These are phyloP conservation scores for Filobasidium uniguttulatum DNA, from an alignment of 1,284 basidiomycete genomes.

Conservation along the genomic window DNA sequence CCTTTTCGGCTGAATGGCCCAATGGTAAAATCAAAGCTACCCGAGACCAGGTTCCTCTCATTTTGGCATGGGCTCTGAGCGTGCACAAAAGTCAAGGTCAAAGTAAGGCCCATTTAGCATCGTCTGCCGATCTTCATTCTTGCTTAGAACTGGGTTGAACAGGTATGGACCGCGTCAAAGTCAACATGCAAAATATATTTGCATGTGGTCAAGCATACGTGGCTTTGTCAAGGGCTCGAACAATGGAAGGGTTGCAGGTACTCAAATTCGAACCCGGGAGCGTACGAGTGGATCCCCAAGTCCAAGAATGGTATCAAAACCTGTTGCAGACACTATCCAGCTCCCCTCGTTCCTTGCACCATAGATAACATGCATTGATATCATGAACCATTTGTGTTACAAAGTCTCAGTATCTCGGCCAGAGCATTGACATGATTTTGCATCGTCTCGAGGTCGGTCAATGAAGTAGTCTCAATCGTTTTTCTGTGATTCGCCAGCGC, in stretches of 20 bases:
- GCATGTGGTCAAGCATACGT: slow-evolving; percentile 16
- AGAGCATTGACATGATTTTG: no score
- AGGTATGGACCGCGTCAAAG: slow-evolving; percentile 57
- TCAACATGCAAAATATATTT: slow-evolving; percentile 39
- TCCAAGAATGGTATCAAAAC: background rate
- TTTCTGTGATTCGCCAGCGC: no score
- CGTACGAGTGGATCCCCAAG: background rate
- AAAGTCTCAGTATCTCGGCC: no score
- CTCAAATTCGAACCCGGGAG: slow-evolving; percentile 71
- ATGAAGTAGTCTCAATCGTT: no score
- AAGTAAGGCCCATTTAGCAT: slow-evolving; percentile 35
- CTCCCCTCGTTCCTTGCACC: no score
- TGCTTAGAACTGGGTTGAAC: background rate
- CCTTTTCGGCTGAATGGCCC: slow-evolving; percentile 72
- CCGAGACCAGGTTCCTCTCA: slow-evolving; percentile 63
- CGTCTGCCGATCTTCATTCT: background rate
- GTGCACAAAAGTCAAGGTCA: slow-evolving; percentile 92
- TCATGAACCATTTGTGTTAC: no score
- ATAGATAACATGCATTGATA: no score
- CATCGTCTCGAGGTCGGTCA: no score
- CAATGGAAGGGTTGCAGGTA: slow-evolving; percentile 79
- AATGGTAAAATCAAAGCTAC: slow-evolving; percentile 65
- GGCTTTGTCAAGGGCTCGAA: slow-evolving; percentile 55
- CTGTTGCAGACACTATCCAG: background rate
- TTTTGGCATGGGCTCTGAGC: slow-evolving; percentile 85